Conservation (phyloP, 2,329 filamentous ascomycete genomes). For the Nakataea oryzae region DNA sequence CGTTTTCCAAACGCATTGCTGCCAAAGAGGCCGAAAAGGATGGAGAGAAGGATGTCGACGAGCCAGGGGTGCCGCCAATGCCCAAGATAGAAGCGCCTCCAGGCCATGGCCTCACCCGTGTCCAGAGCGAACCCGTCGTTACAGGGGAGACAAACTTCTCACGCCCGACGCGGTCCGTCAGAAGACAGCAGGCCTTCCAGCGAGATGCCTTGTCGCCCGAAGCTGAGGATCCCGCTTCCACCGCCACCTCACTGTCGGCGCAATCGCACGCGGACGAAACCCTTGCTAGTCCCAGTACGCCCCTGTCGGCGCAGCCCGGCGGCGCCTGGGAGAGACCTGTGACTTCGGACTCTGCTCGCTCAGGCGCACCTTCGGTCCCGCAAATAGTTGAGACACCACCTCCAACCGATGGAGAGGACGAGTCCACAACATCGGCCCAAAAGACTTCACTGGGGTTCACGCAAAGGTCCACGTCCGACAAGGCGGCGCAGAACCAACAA, state of each 20-base stretch:
- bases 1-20: constrained; percentile 62
- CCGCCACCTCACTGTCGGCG: constrained; percentile 11
- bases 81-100: constrained; percentile 32
- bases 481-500: constrained; percentile 11
- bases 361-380: constrained; percentile 6
- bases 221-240: constrained; percentile 11
- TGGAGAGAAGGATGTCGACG: constrained; percentile 32
- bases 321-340: not conserved
- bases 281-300: not conserved
- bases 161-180: constrained; percentile 38
- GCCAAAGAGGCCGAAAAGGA: constrained; percentile 54
- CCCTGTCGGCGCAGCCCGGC: not conserved
- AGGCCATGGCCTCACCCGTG: constrained; percentile 45
- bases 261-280: not conserved
- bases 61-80: constrained; percentile 26
- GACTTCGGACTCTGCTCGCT: constrained; percentile 18
- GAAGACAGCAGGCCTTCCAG: constrained; percentile 37
- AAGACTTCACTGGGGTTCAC: constrained; percentile 30
- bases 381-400: constrained; percentile 54
- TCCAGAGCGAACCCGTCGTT: constrained; percentile 57
- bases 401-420: constrained; percentile 27
- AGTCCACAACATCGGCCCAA: constrained; percentile 10
- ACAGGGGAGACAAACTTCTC: constrained; percentile 50
- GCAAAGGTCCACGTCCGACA: constrained; percentile 45
- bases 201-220: constrained; percentile 22